Evolutionary conservation across 2,329 filamentous ascomycete species (phyloP), one percentile per base, ranked within the genome.

Genomic region (Macroventuria anomochaeta): DNA sequence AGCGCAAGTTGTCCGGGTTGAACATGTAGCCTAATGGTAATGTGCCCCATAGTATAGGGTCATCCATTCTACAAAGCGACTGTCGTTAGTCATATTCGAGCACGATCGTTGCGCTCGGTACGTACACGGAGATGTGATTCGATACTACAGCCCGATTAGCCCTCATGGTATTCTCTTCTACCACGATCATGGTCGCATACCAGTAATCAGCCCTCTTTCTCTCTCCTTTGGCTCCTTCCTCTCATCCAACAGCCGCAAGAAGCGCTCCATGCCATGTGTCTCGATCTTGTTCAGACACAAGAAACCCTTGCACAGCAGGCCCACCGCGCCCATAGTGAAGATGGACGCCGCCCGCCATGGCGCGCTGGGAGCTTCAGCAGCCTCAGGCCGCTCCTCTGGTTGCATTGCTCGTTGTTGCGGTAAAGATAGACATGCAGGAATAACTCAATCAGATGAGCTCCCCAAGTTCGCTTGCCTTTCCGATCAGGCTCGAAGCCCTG

Each of bases 31-130:
- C 82, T 38, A 90, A 74, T 1, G 95, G 95, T 3, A 99, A 79
- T 29, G 91, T 85, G 15, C 93, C 95, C 93, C 93, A 99, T 64
- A 97, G 87, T 53, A 97, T 77, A 21, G 95, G 95, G 77, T 99
- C 95, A 76, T 99, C 95, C 65, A 97, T 79, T 54, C 93, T 97
- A 73, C 61, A 61, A 38, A 33, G 47, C 40, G 39, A 32, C 40
- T 20, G 10, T 48, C 26, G 31, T 58, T 48, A 57, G 62, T 63
- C 44, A 44, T 56, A 52, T 64, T 48, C 58, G 47, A 12, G 25
- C 13, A 33, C 32, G 3, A 21, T 40, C 13, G 33, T 34, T 17
- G 37, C 47, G 37, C 33, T 44, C 21, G 71, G 62, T 74, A 88
- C 89, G 77, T 88, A 95, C 90, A 96, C 88, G 73, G 89, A 92